Evolutionary conservation across 106 monocot genomes (phyloP).

Genomic region (Gastrodia elata): DNA sequence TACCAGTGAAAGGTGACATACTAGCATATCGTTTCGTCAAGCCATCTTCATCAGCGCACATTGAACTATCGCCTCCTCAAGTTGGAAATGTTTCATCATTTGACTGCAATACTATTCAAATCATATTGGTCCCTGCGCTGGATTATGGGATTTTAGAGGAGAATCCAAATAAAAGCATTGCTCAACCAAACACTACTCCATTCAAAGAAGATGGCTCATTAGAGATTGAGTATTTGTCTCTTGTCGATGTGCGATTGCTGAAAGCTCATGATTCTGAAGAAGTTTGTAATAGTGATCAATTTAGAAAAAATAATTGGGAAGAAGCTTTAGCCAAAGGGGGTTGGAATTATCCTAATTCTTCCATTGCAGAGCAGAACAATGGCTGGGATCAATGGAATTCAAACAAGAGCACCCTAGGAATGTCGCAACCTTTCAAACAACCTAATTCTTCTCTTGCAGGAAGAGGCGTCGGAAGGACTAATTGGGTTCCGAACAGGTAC

Average conservation of each 20-base stretch:
- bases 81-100: constrained; percentile 73
- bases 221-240: constrained; percentile 65
- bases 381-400: constrained; percentile 27
- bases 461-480: background rate
- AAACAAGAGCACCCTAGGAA: constrained; percentile 4
- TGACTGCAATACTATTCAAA: constrained; percentile 32
- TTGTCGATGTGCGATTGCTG: constrained; percentile 77
- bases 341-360: background rate
- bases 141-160: constrained; percentile 42
- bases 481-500: constrained; percentile 1
- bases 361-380: constrained; percentile 15
- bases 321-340: background rate
- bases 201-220: constrained; percentile 86
- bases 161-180: constrained; percentile 17
- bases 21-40: constrained; percentile 75
- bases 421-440: background rate
- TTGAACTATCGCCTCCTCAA: constrained; percentile 68
- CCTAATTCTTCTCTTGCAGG: background rate
- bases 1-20: constrained; percentile 47
- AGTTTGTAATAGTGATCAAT: constrained; percentile 2
- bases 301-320: constrained; percentile 4
- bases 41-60: constrained; percentile 70
- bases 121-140: constrained; percentile 42
- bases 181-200: constrained; percentile 9
- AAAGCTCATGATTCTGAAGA: constrained; percentile 13